Base-by-base conservation (phyloP, 1,284 basidiomycete genomes). In the Papiliotrema fonsecae region DNA sequence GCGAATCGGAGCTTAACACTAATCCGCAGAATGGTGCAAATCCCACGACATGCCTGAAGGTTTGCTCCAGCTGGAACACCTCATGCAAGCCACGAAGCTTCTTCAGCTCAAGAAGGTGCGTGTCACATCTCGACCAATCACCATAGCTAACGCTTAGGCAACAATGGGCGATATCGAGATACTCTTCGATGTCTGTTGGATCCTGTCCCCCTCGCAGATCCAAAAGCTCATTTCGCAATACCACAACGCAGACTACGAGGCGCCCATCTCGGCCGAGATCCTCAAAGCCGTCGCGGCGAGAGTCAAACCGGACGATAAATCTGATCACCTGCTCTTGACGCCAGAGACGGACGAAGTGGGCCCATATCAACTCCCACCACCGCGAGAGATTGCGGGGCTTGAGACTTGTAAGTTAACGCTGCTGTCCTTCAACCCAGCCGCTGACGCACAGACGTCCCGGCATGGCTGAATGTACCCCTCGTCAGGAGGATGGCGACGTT, bases 161-260 rank as follows among this genome's bases (percentile, higher is more conserved):
- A 89, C 90, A 1, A 79, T 88, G 34, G 85, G 86, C 24, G 92
- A 97, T 70, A 96, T 97, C 57, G 92, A 98, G 73, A 97, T 98
- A 63, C 94, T 97, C 63, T 98, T 97, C 69, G 88, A 96, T 69
- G 94, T 98, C 48, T 98, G 93, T 79, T 98, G 96, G 96, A 98
- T 99, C 86, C 79, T 99, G 46, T 97, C 92, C 52, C 96, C 96
- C 0, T 94, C 94, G 69, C 96, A 99, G 74, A 98, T 99, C 62
- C 96, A 98, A 77, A 88, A 94, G 67, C 90, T 97, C 82, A 96
- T 94, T 75, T 87, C 87, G 52, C 93, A 96, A 75, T 98, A 98
- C 77, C 94, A 96, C 67, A 93, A 96, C 52, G 96, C 96, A 41
- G 96, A 98, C 76, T 64, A 62, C 27, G 70, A 96, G 86, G 91